These are phyloP conservation scores for Apiospora marii DNA, from an alignment of 2,329 filamentous ascomycete species.

Conservation along the genomic window DNA sequence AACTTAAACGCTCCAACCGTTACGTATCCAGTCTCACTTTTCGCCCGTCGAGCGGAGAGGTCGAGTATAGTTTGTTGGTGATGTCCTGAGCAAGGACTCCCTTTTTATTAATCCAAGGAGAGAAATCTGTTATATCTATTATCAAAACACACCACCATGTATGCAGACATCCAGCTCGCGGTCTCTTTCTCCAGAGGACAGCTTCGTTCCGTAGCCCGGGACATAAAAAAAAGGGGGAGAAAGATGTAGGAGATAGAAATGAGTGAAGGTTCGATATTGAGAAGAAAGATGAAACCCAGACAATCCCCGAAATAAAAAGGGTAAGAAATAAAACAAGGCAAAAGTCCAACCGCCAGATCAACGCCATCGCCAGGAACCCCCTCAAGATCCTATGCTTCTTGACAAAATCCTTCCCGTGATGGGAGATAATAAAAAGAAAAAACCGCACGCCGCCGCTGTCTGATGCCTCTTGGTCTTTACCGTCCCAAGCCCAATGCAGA, in stretches of 20 bases:
- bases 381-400: not conserved
- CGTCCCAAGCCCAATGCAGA: not conserved
- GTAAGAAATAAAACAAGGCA: slow-evolving; percentile 28
- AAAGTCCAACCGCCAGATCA: not conserved
- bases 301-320: slow-evolving; percentile 27
- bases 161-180: slow-evolving; percentile 7
- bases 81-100: not conserved
- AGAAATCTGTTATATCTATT: not conserved
- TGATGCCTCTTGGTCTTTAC: not conserved
- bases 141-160: slow-evolving; percentile 12
- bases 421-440: not conserved
- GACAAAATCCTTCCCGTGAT: not conserved
- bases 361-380: not conserved
- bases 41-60: not conserved
- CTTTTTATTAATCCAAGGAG: not conserved
- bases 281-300: slow-evolving; percentile 33
- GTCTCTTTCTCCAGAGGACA: not conserved
- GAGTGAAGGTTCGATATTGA: slow-evolving; percentile 34
- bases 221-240: slow-evolving; percentile 27
- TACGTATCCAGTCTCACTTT: not conserved
- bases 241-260: slow-evolving; percentile 25
- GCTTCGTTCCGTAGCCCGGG: not conserved
- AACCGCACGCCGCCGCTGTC: not conserved
- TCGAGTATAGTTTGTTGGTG: not conserved
- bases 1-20: not conserved